Conservation (phyloP, 352 stramenopile genomes). For the Phytopythium sindhum region DNA sequence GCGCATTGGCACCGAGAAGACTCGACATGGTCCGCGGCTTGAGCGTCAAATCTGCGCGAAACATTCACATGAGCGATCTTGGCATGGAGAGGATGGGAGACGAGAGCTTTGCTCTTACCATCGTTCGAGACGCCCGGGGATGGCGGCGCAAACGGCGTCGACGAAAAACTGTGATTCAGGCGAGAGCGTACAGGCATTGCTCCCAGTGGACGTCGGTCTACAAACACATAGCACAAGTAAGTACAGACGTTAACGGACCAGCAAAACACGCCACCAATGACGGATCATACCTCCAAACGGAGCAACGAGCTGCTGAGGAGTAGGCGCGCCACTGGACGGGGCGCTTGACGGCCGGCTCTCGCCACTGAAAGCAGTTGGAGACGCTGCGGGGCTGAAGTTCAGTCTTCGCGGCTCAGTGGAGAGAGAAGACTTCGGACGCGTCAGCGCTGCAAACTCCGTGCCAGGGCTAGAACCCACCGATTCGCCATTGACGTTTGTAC, state of each 20-base stretch:
- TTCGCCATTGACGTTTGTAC: conserved; percentile 12
- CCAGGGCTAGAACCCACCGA: conserved; percentile 52
- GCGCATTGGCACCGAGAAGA: conserved; percentile 11
- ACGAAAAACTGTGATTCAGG: conserved; percentile 49
- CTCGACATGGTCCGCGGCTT: conserved; percentile 29
- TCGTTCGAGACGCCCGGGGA: conserved; percentile 31
- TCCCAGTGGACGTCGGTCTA: conserved; percentile 38
- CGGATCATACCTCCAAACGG: conserved; percentile 33
- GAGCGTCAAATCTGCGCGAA: conserved; percentile 38
- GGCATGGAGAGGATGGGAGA: not conserved
- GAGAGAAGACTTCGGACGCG: conserved; percentile 30
- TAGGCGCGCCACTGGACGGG: conserved; percentile 11
- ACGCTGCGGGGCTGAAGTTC: conserved; percentile 5
- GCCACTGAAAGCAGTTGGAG: not conserved
- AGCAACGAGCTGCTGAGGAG: conserved; percentile 28
- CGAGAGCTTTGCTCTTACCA: conserved; percentile 19
- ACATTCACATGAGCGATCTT: not conserved
- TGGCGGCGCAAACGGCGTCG: conserved; percentile 19
- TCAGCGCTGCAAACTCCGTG: conserved; percentile 23
- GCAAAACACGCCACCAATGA: conserved; percentile 5
- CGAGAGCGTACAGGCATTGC: conserved; percentile 39
- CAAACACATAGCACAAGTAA: not conserved
- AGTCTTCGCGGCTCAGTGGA: conserved; percentile 8
- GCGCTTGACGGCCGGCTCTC: conserved; percentile 15
- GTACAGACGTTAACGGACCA: not conserved